phyloP scores from a whole-genome alignment of 257 asterid genomes.

The Fraxinus anomala region DNA sequence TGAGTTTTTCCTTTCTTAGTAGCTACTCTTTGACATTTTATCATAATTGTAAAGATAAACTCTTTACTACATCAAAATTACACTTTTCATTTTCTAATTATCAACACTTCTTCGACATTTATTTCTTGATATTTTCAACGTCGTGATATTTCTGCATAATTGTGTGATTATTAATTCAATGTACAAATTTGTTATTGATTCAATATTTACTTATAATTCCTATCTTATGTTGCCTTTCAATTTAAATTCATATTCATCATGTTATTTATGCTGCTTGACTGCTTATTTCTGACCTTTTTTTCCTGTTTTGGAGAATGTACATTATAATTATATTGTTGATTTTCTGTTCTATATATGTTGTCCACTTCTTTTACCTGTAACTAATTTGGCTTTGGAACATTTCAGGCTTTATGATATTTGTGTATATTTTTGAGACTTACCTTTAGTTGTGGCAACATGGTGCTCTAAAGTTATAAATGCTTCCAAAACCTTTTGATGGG shows the following conservation, averaged over 20 bases:
- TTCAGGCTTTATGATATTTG: no score
- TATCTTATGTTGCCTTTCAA: neutral
- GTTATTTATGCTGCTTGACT: neutral
- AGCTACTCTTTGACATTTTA: neutral
- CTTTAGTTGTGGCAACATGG: constrained; percentile 61
- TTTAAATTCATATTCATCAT: neutral
- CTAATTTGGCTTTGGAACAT: no score
- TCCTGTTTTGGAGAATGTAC: constrained; percentile 24
- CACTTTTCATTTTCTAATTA: neutral
- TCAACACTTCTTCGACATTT: neutral
- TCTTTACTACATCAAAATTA: no score
- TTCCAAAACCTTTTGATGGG: constrained; percentile 76
- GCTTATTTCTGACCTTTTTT: neutral
- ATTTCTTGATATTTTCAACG: neutral
- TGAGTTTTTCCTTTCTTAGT: neutral
- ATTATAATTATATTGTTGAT: no score
- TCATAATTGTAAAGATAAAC: neutral
- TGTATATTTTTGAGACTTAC: no score
- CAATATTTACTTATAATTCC: neutral
- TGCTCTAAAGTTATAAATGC: constrained; percentile 79
- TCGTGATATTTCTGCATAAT: neutral
- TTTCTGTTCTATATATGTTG: no score
- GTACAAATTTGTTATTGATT: neutral
- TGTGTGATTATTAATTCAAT: no score
- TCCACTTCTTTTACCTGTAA: no score